A percentile compares a stretch with the other conserved stretches of the same genome.
Conservation (phyloP, 495 filamentous ascomycete genomes). For the Xylaria palmicola region DNA sequence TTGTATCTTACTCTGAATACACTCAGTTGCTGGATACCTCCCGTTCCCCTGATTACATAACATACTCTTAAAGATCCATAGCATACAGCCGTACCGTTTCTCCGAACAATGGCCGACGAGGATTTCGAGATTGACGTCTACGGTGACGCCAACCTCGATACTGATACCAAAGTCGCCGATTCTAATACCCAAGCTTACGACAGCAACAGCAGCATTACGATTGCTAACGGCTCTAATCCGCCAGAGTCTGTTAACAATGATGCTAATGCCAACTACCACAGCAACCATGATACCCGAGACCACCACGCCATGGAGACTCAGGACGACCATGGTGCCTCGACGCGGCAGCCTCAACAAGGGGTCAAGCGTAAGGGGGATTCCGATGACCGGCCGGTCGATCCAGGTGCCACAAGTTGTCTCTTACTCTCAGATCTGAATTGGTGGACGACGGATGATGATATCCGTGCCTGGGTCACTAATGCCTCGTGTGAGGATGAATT, state of each 20-base stretch:
- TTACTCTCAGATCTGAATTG: constrained; percentile 87
- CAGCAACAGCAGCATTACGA: constrained; percentile 40
- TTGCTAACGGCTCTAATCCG: constrained; percentile 36
- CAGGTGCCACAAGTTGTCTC: constrained; percentile 77
- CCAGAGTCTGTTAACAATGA: constrained; percentile 16
- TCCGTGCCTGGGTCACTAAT: constrained; percentile 82
- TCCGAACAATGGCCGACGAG: constrained; percentile 74
- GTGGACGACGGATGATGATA: constrained; percentile 96
- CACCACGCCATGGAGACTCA: constrained; percentile 43
- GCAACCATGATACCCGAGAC: constrained; percentile 34
- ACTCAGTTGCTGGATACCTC: constrained; percentile 28
- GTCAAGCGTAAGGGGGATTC: constrained; percentile 72
- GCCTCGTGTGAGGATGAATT: constrained; percentile 78
- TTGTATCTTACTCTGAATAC: constrained; percentile 38
- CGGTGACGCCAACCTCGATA: constrained; percentile 65
- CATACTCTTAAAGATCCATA: constrained; percentile 29
- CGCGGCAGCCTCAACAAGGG: constrained; percentile 60
- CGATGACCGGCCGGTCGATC: constrained; percentile 76
- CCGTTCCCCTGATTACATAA: constrained; percentile 24
- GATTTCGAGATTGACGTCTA: constrained; percentile 99
- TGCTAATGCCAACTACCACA: constrained; percentile 33
- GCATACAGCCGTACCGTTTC: constrained; percentile 25
- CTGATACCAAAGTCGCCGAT: constrained; percentile 46
- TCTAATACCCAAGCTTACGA: constrained; percentile 36
- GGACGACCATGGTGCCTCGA: constrained; percentile 35